These are phyloP conservation scores for Zoysia japonica DNA, from an alignment of 176 grass and related monocot species.

Conservation along the genomic window DNA sequence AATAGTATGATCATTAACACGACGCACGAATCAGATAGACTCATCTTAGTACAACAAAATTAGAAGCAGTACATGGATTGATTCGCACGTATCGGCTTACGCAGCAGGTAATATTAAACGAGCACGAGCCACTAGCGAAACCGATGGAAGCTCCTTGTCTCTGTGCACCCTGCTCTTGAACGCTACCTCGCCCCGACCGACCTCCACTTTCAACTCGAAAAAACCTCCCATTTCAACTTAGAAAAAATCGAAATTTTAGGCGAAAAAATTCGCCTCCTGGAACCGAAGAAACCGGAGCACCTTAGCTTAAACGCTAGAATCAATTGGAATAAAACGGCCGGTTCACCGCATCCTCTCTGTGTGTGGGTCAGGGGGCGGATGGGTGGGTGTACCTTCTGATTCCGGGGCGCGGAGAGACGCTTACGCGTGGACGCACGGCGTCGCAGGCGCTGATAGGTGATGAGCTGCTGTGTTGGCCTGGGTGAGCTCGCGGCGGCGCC, in stretches of 20 bases:
- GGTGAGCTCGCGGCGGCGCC: neutral
- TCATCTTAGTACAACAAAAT: neutral
- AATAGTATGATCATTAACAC: neutral
- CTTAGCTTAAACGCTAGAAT: neutral
- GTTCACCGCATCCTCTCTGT: neutral
- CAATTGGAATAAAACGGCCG: neutral
- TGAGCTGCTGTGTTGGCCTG: neutral
- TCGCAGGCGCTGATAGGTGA: neutral
- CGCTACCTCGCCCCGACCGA: neutral
- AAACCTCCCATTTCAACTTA: neutral
- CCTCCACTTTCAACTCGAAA: neutral
- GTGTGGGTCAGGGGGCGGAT: neutral
- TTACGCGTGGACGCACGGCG: neutral
- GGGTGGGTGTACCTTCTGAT: conserved; percentile 5
- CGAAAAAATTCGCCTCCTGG: neutral
- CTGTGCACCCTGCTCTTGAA: too few relatives aligned
- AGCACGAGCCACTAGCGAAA: neutral
- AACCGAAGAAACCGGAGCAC: neutral
- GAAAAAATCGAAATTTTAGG: neutral
- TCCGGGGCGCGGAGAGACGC: neutral
- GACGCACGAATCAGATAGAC: neutral
- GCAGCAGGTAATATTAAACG: neutral
- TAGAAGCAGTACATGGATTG: neutral
- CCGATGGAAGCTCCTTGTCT: neutral
- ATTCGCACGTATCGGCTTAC: neutral